A percentile compares a stretch with the other conserved stretches of the same genome.
Conservation (phyloP, 306 rosid species). For the Cucumis melo region DNA sequence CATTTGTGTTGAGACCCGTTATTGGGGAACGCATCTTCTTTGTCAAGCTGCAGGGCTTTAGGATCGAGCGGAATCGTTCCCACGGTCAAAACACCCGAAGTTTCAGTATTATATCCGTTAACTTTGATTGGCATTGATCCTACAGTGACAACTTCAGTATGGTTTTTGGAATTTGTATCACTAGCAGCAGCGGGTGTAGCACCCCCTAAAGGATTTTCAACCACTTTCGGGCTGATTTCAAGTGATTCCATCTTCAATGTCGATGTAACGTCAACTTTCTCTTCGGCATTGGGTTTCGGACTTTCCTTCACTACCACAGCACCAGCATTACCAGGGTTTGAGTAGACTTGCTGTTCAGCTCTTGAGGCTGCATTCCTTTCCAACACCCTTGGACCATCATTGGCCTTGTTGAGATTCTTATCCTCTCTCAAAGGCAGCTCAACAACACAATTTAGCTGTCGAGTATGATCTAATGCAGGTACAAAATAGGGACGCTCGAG, state of each 20-base stretch:
- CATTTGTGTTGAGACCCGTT: neutral
- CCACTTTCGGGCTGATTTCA: slow-evolving; percentile 32
- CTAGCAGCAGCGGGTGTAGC: neutral
- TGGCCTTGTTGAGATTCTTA: slow-evolving; percentile 19
- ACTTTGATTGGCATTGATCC: slow-evolving; percentile 67
- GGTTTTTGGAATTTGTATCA: slow-evolving; percentile 12
- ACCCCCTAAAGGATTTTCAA: slow-evolving; percentile 21
- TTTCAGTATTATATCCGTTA: slow-evolving; percentile 33
- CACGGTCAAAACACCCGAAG: slow-evolving; percentile 40
- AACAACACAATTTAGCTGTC: slow-evolving; percentile 31
- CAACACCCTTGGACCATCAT: slow-evolving; percentile 16
- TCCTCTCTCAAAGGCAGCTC: slow-evolving; percentile 23
- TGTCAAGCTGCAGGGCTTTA: slow-evolving; percentile 28
- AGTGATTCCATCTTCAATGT: slow-evolving; percentile 54
- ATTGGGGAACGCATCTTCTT: slow-evolving; percentile 12
- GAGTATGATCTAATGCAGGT: slow-evolving; percentile 37
- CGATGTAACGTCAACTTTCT: slow-evolving; percentile 25
- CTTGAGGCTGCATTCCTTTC: slow-evolving; percentile 16
- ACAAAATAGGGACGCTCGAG: slow-evolving; percentile 29
- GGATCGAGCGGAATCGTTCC: slow-evolving; percentile 75
- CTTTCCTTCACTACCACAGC: slow-evolving; percentile 15
- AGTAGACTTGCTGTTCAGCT: slow-evolving; percentile 24
- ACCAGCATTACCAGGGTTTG: slow-evolving; percentile 10
- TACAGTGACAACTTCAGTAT: slow-evolving; percentile 40
- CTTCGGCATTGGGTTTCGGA: slow-evolving; percentile 14